Evolutionary conservation across 257 asterid species (phyloP).

Genomic region (Nicotiana knightiana): DNA sequence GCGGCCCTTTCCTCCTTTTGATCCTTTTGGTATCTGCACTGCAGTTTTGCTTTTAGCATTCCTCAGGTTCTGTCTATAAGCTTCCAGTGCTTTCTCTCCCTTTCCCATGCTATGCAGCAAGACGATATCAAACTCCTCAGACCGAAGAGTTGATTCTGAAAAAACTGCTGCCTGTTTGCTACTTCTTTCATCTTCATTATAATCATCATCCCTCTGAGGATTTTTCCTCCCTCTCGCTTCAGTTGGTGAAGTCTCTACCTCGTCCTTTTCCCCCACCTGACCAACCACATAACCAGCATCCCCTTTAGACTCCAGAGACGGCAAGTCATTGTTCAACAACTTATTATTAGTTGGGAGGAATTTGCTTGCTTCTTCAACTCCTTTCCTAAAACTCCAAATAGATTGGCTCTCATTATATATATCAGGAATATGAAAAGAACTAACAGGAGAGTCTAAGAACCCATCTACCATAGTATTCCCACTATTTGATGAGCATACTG

Average conservation of each 20-base stretch:
- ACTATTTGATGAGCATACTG: conserved; percentile 32
- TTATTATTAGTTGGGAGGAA: conserved; percentile 37
- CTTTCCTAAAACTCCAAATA: conserved; percentile 42
- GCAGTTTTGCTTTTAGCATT: conserved; percentile 20
- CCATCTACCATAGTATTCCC: conserved; percentile 31
- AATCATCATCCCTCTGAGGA: conserved; percentile 24
- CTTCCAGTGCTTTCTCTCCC: conserved; percentile 30
- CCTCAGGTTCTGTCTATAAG: conserved; percentile 26
- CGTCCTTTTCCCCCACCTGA: conserved; percentile 16
- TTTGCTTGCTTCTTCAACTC: conserved; percentile 51
- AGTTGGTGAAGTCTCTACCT: conserved; percentile 19
- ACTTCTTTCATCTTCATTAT: conserved; percentile 43
- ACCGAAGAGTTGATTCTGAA: conserved; percentile 17
- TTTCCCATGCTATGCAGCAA: conserved; percentile 41
- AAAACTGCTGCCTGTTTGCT: conserved; percentile 36
- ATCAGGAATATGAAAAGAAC: conserved; percentile 37
- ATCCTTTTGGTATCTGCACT: conserved; percentile 21
- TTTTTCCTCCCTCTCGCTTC: conserved; percentile 38
- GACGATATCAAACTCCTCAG: conserved; percentile 34
- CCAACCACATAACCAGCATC: background rate
- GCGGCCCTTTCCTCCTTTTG: conserved; percentile 27
- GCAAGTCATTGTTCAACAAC: conserved; percentile 17
- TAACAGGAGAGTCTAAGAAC: conserved; percentile 39
- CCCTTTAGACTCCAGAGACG: conserved; percentile 12
- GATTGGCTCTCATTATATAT: conserved; percentile 32